These are phyloP conservation scores for Vanrija sp. DNA, from an alignment of 1,284 basidiomycete genomes.

Conservation along the genomic window DNA sequence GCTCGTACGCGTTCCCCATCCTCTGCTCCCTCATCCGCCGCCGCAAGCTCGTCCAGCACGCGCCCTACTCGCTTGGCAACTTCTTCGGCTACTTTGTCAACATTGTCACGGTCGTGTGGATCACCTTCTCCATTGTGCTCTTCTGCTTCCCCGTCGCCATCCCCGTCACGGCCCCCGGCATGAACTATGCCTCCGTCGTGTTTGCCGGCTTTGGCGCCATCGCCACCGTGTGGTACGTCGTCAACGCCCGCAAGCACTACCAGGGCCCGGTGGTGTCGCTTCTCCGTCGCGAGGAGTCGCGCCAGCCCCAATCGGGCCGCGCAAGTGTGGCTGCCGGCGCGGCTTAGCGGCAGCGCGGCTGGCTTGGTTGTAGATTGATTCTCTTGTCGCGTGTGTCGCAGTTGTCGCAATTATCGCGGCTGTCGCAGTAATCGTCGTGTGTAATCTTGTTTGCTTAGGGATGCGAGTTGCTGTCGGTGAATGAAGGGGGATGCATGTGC, in stretches of 20 bases:
- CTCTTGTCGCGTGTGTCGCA: too few relatives aligned
- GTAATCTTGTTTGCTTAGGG: too few relatives aligned
- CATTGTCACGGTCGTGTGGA: slow-evolving; percentile 6
- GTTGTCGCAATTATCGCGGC: too few relatives aligned
- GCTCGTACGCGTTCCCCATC: slow-evolving; percentile 45
- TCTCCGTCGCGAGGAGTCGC: too few relatives aligned
- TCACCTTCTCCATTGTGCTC: neutral
- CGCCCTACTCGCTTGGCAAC: slow-evolving; percentile 31
- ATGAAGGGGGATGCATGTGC: too few relatives aligned
- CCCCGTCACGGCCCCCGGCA: slow-evolving; percentile 20
- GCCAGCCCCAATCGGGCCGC: too few relatives aligned
- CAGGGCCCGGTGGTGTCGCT: slow-evolving; percentile 18
- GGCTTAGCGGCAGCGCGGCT: too few relatives aligned
- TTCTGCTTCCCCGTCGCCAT: slow-evolving; percentile 11
- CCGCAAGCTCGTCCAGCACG: slow-evolving; percentile 34
- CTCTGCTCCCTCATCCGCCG: slow-evolving; percentile 40
- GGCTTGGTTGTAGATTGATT: too few relatives aligned
- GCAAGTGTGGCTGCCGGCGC: too few relatives aligned
- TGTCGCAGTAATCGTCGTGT: too few relatives aligned
- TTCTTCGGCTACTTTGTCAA: slow-evolving; percentile 21
- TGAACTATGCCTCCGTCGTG: slow-evolving; percentile 56
- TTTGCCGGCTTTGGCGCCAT: slow-evolving; percentile 58
- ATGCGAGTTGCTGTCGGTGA: too few relatives aligned
- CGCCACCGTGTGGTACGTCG: slow-evolving; percentile 57
- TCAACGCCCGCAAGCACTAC: slow-evolving; percentile 39